Percentiles rank a stretch among this genome's conserved stretches.
These are phyloP conservation scores for Luzula sylvatica DNA, from an alignment of 176 grass and related monocot species.

Conservation along the genomic window DNA sequence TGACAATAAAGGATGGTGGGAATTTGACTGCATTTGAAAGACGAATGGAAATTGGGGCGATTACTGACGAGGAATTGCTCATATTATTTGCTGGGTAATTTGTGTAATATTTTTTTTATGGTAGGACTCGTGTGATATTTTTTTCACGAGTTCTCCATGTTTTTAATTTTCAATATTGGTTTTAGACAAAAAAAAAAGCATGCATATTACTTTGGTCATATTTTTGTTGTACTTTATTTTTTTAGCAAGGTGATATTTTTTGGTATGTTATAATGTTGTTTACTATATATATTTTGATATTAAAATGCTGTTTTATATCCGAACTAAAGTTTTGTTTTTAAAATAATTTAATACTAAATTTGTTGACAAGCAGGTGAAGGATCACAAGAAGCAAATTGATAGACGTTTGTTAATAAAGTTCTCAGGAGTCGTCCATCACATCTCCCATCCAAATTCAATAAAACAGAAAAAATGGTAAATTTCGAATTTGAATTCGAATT, in stretches of 20 bases:
- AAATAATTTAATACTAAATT: too few species aligned
- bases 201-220: not conserved
- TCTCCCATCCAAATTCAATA: too few species aligned
- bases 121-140: not conserved
- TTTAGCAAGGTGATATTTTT: not conserved
- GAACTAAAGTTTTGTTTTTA: too few species aligned
- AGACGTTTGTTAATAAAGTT: too few species aligned
- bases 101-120: not conserved
- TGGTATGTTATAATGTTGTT: too few species aligned
- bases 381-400: too few species aligned
- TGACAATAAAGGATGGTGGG: slow-evolving; percentile 73
- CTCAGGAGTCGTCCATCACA: too few species aligned
- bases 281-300: too few species aligned
- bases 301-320: too few species aligned
- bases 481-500: not conserved
- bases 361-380: too few species aligned
- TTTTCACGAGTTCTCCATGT: not conserved
- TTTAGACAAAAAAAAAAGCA: not conserved
- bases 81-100: slow-evolving; percentile 71
- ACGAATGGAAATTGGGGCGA: slow-evolving; percentile 97
- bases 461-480: too few species aligned
- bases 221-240: slow-evolving; percentile 16
- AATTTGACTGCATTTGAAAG: slow-evolving; percentile 86
- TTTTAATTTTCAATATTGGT: not conserved
- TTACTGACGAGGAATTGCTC: slow-evolving; percentile 88